Conservation (phyloP, 2,329 filamentous ascomycete genomes). For the Aspergillus puulaauensis region DNA sequence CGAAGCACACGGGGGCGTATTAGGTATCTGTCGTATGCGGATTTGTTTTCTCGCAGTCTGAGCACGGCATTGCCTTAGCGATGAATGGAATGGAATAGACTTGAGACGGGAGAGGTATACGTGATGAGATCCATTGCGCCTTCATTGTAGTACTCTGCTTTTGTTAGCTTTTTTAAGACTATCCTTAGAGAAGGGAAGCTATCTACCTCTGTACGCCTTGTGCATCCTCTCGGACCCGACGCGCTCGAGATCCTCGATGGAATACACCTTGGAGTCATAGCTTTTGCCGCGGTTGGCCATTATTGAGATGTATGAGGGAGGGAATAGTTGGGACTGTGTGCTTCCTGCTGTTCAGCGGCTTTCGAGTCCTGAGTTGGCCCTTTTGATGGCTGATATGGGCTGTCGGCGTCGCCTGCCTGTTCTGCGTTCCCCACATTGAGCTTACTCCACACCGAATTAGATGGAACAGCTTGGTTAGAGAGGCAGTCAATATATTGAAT, state of each 20-base stretch:
- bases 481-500: too few species aligned
- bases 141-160: slow-evolving; percentile 54
- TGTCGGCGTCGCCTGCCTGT: too few species aligned
- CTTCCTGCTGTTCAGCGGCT: too few species aligned
- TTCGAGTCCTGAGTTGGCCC: too few species aligned
- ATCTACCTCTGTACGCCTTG: slow-evolving; percentile 30
- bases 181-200: background rate
- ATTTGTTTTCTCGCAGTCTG: slow-evolving; percentile 50
- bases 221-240: slow-evolving; percentile 35
- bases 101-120: slow-evolving; percentile 13
- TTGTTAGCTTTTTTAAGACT: background rate
- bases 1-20: slow-evolving; percentile 45
- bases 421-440: too few species aligned
- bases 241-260: slow-evolving; percentile 36
- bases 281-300: slow-evolving; percentile 20
- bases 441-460: too few species aligned
- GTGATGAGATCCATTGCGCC: slow-evolving; percentile 54
- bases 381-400: too few species aligned
- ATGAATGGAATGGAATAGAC: too few species aligned
- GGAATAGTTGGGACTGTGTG: too few species aligned
- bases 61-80: background rate
- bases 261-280: slow-evolving; percentile 14
- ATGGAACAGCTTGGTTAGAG: too few species aligned
- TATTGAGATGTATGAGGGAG: background rate
- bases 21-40: slow-evolving; percentile 50